Evolutionary conservation across 768 basidiomycete species (phyloP), one percentile per base, ranked within the genome.

Genomic region (Leucocoprinus birnbaumii): DNA sequence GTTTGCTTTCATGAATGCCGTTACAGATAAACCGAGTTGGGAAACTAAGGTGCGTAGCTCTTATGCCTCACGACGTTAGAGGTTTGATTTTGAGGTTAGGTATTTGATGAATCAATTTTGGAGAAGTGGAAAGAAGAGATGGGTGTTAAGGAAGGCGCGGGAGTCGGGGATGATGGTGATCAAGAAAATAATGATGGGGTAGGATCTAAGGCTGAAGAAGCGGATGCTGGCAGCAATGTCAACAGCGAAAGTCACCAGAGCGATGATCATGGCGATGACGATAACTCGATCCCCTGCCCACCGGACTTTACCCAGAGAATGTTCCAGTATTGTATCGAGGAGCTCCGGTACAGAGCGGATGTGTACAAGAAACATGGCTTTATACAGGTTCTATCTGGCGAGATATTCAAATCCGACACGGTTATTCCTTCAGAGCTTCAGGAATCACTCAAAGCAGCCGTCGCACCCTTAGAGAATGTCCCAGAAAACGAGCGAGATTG

Each of bases 401-500:
- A 59, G 18, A 49, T 58, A 4, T 51, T 59, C 49, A 62, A 59
- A 25, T 69, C 69, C 3, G 71, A 72, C 56, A 55, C 44, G n/a
- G 63, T 66, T n/a, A 58, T 72, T 11, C 5, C 31, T 31, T 31
- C 31, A 5, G 31, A 31, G 6, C 31, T n/a, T 55, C 70, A 2
- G 25, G 45, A 56, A 21, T 50, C 40, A 22, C 61, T 73, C 7
- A 59, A 63, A 13, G 37, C 55, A 2, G 68, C 58, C 3, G 61
- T 64, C 6, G 25, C 43, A 9, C 42, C 61, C 9, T 70, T 78
- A 14, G 73, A 77, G 54, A 58, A 70, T 47, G 63, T 72, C 1
- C 68, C 71, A 0, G 67, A 67, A 2, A 56, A 62, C 0, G 21
- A 66, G 51, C 66, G 67, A 25, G 76, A 79, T 58, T 79, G 77